Evolutionary conservation across 768 basidiomycete genomes (phyloP).

Genomic region (Suillus ampliporus): DNA sequence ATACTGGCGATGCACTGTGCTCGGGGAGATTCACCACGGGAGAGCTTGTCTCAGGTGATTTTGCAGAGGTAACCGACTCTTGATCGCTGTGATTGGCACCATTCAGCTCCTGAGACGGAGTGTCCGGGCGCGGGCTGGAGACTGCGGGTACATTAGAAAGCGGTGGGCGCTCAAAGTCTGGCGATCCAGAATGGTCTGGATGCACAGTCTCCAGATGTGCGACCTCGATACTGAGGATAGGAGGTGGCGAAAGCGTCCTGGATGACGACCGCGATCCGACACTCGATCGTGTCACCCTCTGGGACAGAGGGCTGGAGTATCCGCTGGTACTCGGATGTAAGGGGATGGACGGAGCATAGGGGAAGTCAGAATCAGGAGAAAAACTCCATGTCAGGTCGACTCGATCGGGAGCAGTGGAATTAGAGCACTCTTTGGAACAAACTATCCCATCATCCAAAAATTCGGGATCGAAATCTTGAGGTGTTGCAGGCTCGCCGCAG

Average conservation of each 20-base stretch:
- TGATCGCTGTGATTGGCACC: slow-evolving; percentile 16
- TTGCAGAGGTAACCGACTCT: slow-evolving; percentile 31
- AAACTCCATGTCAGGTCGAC: no score
- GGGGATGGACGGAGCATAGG: slow-evolving; percentile 36
- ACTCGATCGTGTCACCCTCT: slow-evolving; percentile 18
- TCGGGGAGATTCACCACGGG: slow-evolving; percentile 36
- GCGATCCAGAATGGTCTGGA: slow-evolving; percentile 27
- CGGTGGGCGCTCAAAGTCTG: slow-evolving; percentile 35
- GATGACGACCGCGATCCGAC: slow-evolving; percentile 15
- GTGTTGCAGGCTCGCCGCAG: no score
- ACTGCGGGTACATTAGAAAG: slow-evolving; percentile 35
- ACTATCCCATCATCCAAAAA: no score
- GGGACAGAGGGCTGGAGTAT: slow-evolving; percentile 37
- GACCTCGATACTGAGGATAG: slow-evolving; percentile 29
- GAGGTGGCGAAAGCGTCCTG: slow-evolving; percentile 8
- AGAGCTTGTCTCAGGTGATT: slow-evolving; percentile 34
- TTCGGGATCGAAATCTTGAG: no score
- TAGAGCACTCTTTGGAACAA: no score
- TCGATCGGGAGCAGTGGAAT: no score
- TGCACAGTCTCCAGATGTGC: slow-evolving; percentile 36
- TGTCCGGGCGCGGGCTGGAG: slow-evolving; percentile 37
- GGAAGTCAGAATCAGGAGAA: no score
- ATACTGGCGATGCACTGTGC: slow-evolving; percentile 24
- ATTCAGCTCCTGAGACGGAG: slow-evolving; percentile 22
- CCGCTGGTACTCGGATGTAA: slow-evolving; percentile 37